Conservation (phyloP, 2,329 filamentous ascomycete species). For the Beauveria sp. region DNA sequence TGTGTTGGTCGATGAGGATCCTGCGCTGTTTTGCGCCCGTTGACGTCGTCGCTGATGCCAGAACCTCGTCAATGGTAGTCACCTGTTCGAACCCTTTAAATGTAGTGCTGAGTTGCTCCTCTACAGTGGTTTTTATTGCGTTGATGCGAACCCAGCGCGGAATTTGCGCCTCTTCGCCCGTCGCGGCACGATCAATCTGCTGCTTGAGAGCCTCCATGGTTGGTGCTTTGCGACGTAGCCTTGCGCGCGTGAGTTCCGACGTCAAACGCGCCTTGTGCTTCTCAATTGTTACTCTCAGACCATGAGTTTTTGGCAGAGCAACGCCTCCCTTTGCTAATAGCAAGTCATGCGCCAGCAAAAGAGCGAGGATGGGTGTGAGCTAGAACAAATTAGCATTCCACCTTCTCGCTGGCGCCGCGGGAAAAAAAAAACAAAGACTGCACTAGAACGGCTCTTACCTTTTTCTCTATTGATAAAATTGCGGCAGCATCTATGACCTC, state of each 20-base stretch:
- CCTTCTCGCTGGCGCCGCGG: not conserved
- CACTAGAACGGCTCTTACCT: constrained; percentile 45
- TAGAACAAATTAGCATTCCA: constrained; percentile 28
- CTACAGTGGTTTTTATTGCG: constrained; percentile 61
- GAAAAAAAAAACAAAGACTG: not conserved
- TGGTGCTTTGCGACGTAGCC: constrained; percentile 62
- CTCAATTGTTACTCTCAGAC: constrained; percentile 66
- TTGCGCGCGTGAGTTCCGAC: constrained; percentile 74
- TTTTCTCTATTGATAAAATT: constrained; percentile 71
- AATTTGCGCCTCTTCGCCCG: constrained; percentile 48
- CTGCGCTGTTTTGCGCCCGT: constrained; percentile 32
- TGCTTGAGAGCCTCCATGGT: constrained; percentile 59
- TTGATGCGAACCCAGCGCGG: constrained; percentile 94
- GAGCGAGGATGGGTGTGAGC: constrained; percentile 71
- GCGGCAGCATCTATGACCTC: constrained; percentile 81
- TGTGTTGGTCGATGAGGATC: constrained; percentile 67
- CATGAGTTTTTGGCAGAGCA: constrained; percentile 70
- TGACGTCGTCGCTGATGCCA: constrained; percentile 18
- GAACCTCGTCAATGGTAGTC: constrained; percentile 48
- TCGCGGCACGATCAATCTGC: constrained; percentile 44
- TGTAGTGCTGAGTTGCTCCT: constrained; percentile 64
- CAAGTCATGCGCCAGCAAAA: constrained; percentile 81
- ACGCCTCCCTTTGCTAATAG: constrained; percentile 76
- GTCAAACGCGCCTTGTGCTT: constrained; percentile 73
- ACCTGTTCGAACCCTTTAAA: constrained; percentile 59